phyloP scores from a whole-genome alignment of 1,284 basidiomycete species.

The Leccinum pseudoinsigne region DNA sequence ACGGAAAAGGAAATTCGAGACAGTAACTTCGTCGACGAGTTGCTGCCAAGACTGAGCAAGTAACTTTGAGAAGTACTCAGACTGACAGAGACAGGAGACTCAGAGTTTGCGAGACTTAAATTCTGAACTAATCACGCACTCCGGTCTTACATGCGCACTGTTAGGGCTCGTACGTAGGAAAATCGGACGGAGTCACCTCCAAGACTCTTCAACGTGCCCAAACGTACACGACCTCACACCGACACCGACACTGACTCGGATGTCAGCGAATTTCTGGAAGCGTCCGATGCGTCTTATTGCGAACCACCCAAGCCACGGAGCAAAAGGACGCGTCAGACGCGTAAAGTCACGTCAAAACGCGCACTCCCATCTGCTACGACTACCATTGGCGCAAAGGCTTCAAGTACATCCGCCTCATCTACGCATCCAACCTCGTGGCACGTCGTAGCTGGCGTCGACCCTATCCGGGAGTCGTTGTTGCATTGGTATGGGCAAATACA shows the following conservation, averaged over 20 bases:
- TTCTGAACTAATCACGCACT: no score
- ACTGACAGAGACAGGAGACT: no score
- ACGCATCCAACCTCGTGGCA: constrained; percentile 37
- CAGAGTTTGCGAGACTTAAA: no score
- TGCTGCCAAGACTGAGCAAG: no score
- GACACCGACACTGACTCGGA: constrained; percentile 10
- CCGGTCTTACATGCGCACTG: no score
- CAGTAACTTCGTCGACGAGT: no score
- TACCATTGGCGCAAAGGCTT: neutral
- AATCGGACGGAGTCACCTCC: no score
- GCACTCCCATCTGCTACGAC: neutral
- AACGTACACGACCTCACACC: constrained; percentile 17
- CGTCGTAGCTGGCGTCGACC: constrained; percentile 31
- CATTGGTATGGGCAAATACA: constrained; percentile 71
- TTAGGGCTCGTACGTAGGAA: no score
- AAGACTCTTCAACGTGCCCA: constrained; percentile 22
- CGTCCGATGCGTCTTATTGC: constrained; percentile 24
- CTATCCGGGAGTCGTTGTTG: constrained; percentile 51
- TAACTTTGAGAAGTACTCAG: no score
- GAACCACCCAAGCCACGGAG: constrained; percentile 12
- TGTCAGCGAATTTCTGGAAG: constrained; percentile 8
- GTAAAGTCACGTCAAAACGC: constrained; percentile 16
- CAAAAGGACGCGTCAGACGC: constrained; percentile 19
- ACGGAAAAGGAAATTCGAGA: no score
- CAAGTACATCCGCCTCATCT: neutral